These are phyloP conservation scores for Suhomyces sp. DNA, from an alignment of 805 yeast genomes.

Conservation along the genomic window DNA sequence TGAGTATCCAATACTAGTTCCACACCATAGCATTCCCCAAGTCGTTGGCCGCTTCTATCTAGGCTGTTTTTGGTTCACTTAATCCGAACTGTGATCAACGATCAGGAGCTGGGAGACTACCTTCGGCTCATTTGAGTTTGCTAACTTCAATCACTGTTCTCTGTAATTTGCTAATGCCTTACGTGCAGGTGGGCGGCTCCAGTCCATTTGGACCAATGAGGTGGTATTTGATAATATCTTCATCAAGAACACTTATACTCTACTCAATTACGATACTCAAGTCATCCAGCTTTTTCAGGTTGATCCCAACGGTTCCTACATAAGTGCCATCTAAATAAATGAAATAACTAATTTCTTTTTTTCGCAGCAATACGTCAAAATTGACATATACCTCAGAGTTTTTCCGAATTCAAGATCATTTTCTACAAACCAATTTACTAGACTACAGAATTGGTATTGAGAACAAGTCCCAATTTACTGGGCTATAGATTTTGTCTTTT, in stretches of 20 bases:
- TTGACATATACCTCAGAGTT: not conserved
- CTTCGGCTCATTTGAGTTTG: not conserved
- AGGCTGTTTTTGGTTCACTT: not conserved
- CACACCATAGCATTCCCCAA: not conserved
- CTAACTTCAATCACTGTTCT: not conserved
- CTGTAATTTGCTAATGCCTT: not conserved
- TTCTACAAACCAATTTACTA: no score
- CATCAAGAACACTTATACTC: conserved; percentile 23
- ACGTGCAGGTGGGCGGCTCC: not conserved
- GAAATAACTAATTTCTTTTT: not conserved
- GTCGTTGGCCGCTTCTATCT: not conserved
- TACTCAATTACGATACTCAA: conserved; percentile 23
- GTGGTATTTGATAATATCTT: conserved; percentile 24
- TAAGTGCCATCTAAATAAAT: not conserved
- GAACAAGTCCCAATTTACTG: not conserved
- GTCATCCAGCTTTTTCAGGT: conserved; percentile 14
- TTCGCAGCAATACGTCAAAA: not conserved
- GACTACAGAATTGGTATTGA: not conserved
- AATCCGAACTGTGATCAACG: not conserved
- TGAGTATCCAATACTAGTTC: not conserved
- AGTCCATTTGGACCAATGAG: not conserved
- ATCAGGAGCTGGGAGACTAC: not conserved
- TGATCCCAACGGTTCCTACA: not conserved
- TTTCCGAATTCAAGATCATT: no score
- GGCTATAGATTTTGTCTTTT: not conserved